Percentiles rank a stretch among this genome's conserved stretches.
Conservation (phyloP, 2,329 filamentous ascomycete species). For the Xylaria sp. region DNA sequence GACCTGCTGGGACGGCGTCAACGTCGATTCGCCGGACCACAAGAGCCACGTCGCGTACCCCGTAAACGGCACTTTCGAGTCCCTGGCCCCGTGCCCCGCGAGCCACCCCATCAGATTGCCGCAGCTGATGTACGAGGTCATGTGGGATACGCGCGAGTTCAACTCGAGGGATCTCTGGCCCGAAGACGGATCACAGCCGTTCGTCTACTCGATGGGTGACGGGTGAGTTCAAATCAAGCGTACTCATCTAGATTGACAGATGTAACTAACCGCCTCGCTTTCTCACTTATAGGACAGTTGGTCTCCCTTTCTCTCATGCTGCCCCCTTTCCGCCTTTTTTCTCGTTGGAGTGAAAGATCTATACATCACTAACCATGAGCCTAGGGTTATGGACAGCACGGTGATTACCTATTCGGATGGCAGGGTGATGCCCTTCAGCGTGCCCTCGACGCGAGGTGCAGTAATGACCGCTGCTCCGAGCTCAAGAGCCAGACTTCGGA, state of each 20-base stretch:
- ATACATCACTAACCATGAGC: not conserved
- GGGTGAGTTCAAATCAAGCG: constrained; percentile 26
- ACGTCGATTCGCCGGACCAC: constrained; percentile 49
- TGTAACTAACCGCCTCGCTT: not conserved
- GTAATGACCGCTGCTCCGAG: constrained; percentile 16
- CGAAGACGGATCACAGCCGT: constrained; percentile 49
- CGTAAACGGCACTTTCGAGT: constrained; percentile 42
- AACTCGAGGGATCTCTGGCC: constrained; percentile 49
- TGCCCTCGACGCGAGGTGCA: constrained; percentile 22
- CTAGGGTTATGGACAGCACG: constrained; percentile 49
- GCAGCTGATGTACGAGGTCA: constrained; percentile 56
- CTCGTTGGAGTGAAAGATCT: not conserved
- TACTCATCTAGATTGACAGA: not conserved
- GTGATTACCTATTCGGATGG: constrained; percentile 55
- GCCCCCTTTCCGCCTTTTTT: not conserved
- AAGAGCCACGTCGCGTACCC: constrained; percentile 47
- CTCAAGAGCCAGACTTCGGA: constrained; percentile 17
- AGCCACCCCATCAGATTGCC: constrained; percentile 48
- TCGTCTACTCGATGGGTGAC: constrained; percentile 48
- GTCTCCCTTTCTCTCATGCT: not conserved
- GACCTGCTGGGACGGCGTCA: constrained; percentile 49
- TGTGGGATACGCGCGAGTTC: constrained; percentile 52
- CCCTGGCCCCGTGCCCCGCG: constrained; percentile 42
- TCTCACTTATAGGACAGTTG: not conserved
- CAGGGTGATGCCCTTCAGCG: constrained; percentile 52